phyloP scores from a whole-genome alignment of 352 stramenopile genomes.

The Phytophthora aleatoria region DNA sequence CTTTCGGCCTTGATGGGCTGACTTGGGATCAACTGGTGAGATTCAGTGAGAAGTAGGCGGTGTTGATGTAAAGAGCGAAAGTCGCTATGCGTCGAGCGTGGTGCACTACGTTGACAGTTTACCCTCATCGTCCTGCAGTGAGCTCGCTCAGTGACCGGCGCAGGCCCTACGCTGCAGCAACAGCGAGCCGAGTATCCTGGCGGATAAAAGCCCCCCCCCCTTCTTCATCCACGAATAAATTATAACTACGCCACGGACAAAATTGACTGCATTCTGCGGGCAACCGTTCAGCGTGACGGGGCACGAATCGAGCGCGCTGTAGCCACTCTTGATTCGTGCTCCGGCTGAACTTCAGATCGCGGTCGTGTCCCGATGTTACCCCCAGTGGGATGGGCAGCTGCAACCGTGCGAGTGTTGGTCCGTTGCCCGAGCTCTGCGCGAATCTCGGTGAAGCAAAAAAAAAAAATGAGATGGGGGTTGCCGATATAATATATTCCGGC shows the following conservation, averaged over 20 bases:
- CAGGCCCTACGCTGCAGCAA: not conserved
- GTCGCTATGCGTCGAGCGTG: not conserved
- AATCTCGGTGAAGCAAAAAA: not conserved
- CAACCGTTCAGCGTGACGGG: not conserved
- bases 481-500: too few species aligned
- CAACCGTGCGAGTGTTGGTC: not conserved
- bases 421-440: not conserved
- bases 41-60: not conserved
- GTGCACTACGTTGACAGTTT: not conserved
- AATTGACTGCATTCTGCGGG: not conserved
- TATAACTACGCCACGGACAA: not conserved
- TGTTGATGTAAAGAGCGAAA: not conserved
- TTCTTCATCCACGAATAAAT: not conserved
- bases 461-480: not conserved
- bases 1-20: not conserved
- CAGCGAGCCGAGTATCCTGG: not conserved
- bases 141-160: too few species aligned
- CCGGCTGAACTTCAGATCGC: too few species aligned
- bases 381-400: not conserved
- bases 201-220: not conserved
- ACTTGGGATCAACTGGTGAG: not conserved
- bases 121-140: too few species aligned
- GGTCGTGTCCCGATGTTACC: not conserved
- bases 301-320: not conserved
- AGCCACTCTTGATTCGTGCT: conserved; percentile 18